Evolutionary conservation across 805 yeast species (phyloP), one percentile per base, ranked within the genome.

Genomic region (Vanderwaltozyma polyspora): DNA sequence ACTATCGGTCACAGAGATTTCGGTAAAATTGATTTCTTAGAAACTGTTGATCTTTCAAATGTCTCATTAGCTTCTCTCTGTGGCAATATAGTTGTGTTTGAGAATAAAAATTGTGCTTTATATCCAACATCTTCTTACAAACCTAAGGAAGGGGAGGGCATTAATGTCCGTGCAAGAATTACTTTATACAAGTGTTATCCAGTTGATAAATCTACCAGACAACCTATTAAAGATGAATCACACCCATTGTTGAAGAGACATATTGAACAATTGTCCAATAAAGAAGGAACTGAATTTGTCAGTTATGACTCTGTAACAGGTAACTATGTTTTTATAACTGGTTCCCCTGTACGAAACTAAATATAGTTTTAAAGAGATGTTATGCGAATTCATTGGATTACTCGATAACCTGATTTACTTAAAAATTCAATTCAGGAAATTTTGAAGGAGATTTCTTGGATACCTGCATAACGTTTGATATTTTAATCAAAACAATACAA

Each of bases 121-220:
- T 87, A 86, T 58, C 94, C 95, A 0, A 77, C 78, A 36, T 45
- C 51, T 2, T 72, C 69, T 17, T 57, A 55, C 19, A 72, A 68
- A 43, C 93, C 94, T 11, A 59, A 64, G 29, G 51, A 57, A 26
- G 95, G 95, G 6, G 83, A 83, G 47, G 96, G 95, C 1, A 67
- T 89, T 42, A 87, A 87, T 50, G 66, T 81, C 21, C 78, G 79
- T 4, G 80, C 82, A 6, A 68, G 68, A 37, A 74, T 86, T 31
- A 74, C 87, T 3, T 59, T 87, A 35, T 81, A 80, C 45, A 77
- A 79, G 9, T 80, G 94, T 52, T 87, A 72, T 59, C 95, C 95
- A 15, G 58, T 71, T 13, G 68, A 79, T 34, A 77, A 72, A 48
- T 81, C 78, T 42, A 78, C 82, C 15, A 72, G 76, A 44, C 66